These are phyloP conservation scores for Avena atlantica DNA, from an alignment of 176 grass and related monocot genomes.

Conservation along the genomic window DNA sequence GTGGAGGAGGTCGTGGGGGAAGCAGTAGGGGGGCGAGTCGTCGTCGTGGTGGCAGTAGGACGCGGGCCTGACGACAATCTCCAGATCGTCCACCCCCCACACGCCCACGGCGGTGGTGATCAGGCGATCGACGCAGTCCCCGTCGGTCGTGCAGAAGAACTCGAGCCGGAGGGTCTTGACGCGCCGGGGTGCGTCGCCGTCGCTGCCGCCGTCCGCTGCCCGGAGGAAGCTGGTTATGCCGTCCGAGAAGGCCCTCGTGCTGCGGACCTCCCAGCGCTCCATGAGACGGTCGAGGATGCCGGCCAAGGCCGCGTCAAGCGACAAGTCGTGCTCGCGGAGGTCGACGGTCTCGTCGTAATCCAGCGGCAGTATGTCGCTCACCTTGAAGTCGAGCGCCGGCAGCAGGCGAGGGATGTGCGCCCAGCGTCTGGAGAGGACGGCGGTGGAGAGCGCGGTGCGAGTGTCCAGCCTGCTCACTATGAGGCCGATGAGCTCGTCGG, in stretches of 20 bases:
- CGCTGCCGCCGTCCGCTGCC: neutral
- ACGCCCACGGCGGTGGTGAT: neutral
- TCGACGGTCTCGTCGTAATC: neutral
- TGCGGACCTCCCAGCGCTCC: neutral
- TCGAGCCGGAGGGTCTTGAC: constrained; percentile 20
- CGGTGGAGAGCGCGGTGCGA: neutral
- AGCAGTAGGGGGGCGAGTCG: neutral
- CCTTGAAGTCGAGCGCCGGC: neutral
- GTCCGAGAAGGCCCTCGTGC: neutral
- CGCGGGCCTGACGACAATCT: neutral
- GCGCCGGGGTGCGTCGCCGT: neutral
- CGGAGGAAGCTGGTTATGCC: neutral
- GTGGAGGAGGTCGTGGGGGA: constrained; percentile 29
- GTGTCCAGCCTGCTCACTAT: neutral
- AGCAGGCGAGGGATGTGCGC: neutral
- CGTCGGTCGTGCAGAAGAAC: constrained; percentile 1
- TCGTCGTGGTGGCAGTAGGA: neutral
- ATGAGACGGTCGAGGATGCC: neutral
- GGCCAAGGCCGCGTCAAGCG: neutral
- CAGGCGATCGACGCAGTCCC: neutral
- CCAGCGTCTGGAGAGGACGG: neutral
- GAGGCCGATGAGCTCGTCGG: neutral
- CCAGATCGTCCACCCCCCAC: constrained; percentile 22
- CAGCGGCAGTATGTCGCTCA: neutral
- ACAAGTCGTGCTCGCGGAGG: neutral